phyloP scores from a whole-genome alignment of 306 rosid genomes.

The Quercus wislizeni region DNA sequence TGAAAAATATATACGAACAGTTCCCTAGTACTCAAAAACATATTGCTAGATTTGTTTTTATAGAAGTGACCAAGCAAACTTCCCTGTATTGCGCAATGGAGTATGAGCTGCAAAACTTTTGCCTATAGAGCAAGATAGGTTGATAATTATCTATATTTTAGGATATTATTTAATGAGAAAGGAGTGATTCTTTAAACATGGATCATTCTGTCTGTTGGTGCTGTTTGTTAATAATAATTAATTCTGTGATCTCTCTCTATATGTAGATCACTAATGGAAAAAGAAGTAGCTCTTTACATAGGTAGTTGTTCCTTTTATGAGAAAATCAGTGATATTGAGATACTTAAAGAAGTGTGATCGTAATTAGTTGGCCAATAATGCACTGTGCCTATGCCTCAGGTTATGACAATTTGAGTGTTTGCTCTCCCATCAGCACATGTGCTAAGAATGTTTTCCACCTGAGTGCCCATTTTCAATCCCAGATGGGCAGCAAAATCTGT shows the following conservation, averaged over 20 bases:
- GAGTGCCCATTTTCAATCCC: slow-evolving; percentile 43
- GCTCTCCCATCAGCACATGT: slow-evolving; percentile 41
- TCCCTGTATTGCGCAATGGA: no score
- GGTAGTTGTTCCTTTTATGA: background rate
- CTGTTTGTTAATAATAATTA: no score
- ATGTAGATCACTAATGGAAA: background rate
- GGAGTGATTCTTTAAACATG: no score
- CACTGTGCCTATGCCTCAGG: slow-evolving; percentile 52
- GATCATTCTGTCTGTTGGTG: no score
- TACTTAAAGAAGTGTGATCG: slow-evolving; percentile 8
- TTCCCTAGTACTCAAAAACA: no score
- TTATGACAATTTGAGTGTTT: slow-evolving; percentile 48
- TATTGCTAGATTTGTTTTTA: no score
- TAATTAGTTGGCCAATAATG: slow-evolving; percentile 23
- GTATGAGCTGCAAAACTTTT: no score
- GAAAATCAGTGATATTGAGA: slow-evolving; percentile 1
- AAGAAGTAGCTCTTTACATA: background rate
- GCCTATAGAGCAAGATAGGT: no score
- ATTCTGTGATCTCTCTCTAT: background rate
- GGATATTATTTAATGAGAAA: no score
- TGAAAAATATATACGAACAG: background rate
- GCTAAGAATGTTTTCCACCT: slow-evolving; percentile 43
- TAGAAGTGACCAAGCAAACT: no score
- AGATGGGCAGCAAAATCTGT: slow-evolving; percentile 60
- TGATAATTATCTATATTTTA: no score